A percentile compares a stretch with the other conserved stretches of the same genome.
Evolutionary conservation across 257 asterid genomes (phyloP).

Genomic region (Primulina tabacum): DNA sequence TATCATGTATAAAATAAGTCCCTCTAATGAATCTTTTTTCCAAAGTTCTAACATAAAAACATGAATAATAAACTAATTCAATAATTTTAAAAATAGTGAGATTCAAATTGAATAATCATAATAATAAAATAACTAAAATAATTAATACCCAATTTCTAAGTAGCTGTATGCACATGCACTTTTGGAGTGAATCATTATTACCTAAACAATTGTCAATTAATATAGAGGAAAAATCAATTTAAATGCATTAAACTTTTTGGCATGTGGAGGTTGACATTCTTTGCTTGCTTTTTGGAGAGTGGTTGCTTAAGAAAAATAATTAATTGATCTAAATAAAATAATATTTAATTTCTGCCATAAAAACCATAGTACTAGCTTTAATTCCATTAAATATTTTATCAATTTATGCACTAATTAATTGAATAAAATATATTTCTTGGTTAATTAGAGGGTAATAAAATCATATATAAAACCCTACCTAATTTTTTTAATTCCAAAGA

Average conservation of each 20-base stretch:
- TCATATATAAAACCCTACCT: no score
- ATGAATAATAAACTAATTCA: no score
- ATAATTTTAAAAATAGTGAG: no score
- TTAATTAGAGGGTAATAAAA: no score
- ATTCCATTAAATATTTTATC: background rate
- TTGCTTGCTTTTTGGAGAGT: background rate
- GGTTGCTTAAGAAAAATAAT: background rate
- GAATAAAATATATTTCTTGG: background rate
- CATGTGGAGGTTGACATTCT: background rate
- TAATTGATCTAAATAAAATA: background rate
- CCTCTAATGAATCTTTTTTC: no score
- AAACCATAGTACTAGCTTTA: background rate
- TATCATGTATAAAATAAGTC: no score
- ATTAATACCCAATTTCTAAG: no score
- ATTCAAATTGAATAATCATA: no score
- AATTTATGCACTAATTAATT: background rate
- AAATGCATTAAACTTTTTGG: background rate
- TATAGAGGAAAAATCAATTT: no score
- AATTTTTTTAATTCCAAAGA: no score
- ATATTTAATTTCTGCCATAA: background rate
- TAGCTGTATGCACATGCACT: background rate
- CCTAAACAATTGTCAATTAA: background rate
- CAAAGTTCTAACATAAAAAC: no score
- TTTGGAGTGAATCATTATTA: background rate
- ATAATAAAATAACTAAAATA: no score